phyloP scores from a whole-genome alignment of 495 filamentous ascomycete species.

The Penicillium taxi region DNA sequence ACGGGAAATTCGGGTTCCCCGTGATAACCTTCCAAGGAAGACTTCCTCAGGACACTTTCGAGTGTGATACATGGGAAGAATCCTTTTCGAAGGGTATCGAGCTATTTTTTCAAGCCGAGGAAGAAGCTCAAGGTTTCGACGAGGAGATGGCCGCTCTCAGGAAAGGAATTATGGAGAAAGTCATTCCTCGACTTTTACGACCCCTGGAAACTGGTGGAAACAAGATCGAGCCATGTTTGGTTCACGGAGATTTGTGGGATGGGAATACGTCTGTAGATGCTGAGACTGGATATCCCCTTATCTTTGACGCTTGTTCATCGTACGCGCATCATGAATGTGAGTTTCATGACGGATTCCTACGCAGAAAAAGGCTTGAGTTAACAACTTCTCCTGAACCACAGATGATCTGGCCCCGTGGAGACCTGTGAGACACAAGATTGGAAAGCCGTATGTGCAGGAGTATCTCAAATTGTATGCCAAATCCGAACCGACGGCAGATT shows the following conservation, averaged over 20 bases:
- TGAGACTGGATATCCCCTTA: background rate
- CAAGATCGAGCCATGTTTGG: conserved; percentile 1
- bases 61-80: no score
- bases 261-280: background rate
- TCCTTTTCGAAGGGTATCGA: no score
- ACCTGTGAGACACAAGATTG: no score
- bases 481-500: no score
- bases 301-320: background rate
- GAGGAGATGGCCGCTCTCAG: background rate
- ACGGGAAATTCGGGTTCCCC: conserved; percentile 7
- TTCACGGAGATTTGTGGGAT: conserved; percentile 9
- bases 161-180: background rate
- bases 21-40: conserved; percentile 1
- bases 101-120: background rate
- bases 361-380: no score
- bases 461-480: no score
- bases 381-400: no score
- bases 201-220: conserved; percentile 1
- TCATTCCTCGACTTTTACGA: conserved; percentile 4
- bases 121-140: background rate
- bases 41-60: background rate
- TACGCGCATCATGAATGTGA: conserved; percentile 1
- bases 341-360: no score
- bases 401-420: no score
- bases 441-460: no score